phyloP scores from a whole-genome alignment of 108 stramenopile genomes.

The Cyclotella cryptica region DNA sequence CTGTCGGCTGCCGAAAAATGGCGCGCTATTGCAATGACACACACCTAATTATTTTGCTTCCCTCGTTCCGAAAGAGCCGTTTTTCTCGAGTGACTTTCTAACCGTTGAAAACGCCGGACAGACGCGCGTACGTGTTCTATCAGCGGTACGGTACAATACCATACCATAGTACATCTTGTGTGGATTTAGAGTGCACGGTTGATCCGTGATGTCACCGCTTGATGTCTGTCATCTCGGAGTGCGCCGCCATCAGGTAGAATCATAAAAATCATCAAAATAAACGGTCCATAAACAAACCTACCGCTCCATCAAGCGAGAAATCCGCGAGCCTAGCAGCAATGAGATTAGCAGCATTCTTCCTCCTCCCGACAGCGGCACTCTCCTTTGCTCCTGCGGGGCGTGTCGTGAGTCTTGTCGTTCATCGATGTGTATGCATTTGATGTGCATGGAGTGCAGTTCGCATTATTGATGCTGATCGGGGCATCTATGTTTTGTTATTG shows the following conservation, averaged over 20 bases:
- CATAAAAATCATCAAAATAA: too few relatives aligned
- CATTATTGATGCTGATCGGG: too few relatives aligned
- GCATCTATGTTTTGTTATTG: too few relatives aligned
- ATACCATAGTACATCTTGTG: too few relatives aligned
- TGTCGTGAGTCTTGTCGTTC: conserved; percentile 19
- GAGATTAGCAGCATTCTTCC: conserved; percentile 25
- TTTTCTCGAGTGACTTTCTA: background rate
- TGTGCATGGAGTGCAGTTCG: too few relatives aligned
- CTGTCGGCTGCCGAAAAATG: background rate
- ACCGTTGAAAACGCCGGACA: background rate
- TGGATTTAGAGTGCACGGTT: background rate
- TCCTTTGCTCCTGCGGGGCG: conserved; percentile 22
- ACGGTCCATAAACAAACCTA: background rate
- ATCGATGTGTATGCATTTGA: background rate
- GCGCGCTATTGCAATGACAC: background rate
- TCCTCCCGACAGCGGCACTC: conserved; percentile 25
- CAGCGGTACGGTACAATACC: too few relatives aligned
- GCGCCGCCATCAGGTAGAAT: background rate
- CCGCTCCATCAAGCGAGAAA: background rate
- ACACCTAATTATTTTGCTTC: background rate
- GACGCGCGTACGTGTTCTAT: background rate
- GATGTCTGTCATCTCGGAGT: background rate
- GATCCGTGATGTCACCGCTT: background rate
- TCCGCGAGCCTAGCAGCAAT: background rate
- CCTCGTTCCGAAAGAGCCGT: background rate